A percentile compares a stretch with the other conserved stretches of the same genome.
phyloP scores from a whole-genome alignment of 164 flowering plant species.

The Magnolia changhungtana region DNA sequence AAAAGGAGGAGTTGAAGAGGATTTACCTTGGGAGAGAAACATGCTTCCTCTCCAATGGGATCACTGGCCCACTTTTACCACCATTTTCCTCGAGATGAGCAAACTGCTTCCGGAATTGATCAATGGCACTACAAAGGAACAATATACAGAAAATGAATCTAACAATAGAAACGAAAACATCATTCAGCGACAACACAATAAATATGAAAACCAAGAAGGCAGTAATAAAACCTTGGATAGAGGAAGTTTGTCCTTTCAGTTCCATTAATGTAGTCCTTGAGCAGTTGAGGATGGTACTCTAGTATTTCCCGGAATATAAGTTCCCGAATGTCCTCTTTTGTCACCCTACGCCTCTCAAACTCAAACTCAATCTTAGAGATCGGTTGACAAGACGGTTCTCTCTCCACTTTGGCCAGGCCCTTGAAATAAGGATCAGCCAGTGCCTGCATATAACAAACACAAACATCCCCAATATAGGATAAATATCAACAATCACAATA shows the following conservation, averaged over 20 bases:
- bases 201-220: neutral
- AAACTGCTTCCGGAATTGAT: constrained; percentile 81
- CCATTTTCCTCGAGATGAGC: constrained; percentile 81
- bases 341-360: constrained; percentile 81
- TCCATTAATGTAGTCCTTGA: constrained; percentile 76
- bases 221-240: constrained; percentile 66
- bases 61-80: constrained; percentile 66
- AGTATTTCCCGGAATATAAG: constrained; percentile 79
- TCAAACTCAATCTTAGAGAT: constrained; percentile 88
- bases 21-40: constrained; percentile 81
- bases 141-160: constrained; percentile 4
- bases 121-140: constrained; percentile 62
- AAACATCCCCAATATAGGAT: neutral
- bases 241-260: constrained; percentile 80
- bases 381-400: constrained; percentile 89
- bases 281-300: constrained; percentile 89
- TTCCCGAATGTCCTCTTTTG: constrained; percentile 85
- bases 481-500: neutral
- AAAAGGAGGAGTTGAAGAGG: too few relatives aligned
- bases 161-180: neutral
- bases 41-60: constrained; percentile 77
- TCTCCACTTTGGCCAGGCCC: constrained; percentile 73
- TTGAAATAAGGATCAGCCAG: constrained; percentile 87
- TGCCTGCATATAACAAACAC: constrained; percentile 42
- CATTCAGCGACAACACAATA: neutral